Evolutionary conservation across 2,329 filamentous ascomycete species (phyloP).

Genomic region (Monosporascus ibericus): DNA sequence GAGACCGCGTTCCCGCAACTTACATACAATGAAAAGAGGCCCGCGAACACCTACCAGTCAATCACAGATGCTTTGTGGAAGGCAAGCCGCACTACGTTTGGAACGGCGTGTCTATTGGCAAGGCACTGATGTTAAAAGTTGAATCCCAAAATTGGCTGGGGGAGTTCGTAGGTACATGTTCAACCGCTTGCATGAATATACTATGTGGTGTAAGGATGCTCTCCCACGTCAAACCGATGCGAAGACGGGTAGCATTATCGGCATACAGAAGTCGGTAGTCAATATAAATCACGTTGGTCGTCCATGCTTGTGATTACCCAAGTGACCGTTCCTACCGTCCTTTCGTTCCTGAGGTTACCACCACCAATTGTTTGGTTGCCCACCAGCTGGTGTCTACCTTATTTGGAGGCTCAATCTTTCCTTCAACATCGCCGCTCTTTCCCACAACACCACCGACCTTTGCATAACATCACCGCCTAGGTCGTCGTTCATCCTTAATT

Average conservation of each 20-base stretch:
- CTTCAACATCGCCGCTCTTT: neutral
- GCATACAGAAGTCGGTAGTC: neutral
- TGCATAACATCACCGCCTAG: too few relatives aligned
- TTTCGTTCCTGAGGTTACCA: neutral
- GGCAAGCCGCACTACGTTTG: neutral
- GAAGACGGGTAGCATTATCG: neutral
- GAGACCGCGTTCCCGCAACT: too few relatives aligned
- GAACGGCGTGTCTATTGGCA: neutral
- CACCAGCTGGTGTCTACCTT: neutral
- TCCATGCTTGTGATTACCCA: neutral
- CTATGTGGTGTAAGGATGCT: neutral
- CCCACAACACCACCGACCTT: neutral
- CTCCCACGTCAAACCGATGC: neutral
- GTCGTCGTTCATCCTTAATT: neutral
- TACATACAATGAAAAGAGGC: neutral
- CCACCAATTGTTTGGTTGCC: neutral
- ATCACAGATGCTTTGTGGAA: neutral
- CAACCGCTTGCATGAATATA: neutral
- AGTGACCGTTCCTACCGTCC: neutral
- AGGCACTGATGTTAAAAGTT: too few relatives aligned
- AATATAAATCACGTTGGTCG: neutral
- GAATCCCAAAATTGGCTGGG: neutral
- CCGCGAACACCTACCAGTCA: neutral
- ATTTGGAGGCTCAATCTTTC: neutral
- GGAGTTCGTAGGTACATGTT: neutral